These are phyloP conservation scores for Thymus mandschuricus DNA, from an alignment of 257 asterid genomes.

Conservation along the genomic window DNA sequence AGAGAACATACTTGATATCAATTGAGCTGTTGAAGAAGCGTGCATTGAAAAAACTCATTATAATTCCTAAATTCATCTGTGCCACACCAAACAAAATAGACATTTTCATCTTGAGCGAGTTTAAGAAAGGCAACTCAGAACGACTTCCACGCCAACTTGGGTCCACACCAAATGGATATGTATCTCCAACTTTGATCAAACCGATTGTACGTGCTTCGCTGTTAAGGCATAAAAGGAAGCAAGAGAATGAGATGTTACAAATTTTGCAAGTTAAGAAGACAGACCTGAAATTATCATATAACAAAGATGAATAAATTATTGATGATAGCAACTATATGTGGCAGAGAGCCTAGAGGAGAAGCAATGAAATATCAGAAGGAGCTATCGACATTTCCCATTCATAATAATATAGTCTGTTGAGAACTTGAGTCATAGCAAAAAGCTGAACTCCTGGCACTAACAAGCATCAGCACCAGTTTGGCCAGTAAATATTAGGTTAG, in stretches of 20 bases:
- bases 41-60: constrained; percentile 90
- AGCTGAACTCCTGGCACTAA: constrained; percentile 2
- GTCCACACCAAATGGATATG: constrained; percentile 98
- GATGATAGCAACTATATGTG: constrained; percentile 14
- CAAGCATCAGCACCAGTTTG: constrained; percentile 17
- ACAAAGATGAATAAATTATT: neutral
- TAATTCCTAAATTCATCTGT: constrained; percentile 96
- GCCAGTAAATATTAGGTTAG: neutral
- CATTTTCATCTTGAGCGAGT: constrained; percentile 98
- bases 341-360: constrained; percentile 16
- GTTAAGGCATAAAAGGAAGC: constrained; percentile 36
- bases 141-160: constrained; percentile 99
- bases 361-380: constrained; percentile 18
- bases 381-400: neutral
- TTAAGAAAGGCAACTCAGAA: constrained; percentile 94
- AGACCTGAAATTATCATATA: neutral
- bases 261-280: constrained; percentile 5
- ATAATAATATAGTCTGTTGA: neutral
- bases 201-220: constrained; percentile 82
- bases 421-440: neutral
- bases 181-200: constrained; percentile 63
- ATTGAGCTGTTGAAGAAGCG: constrained; percentile 66
- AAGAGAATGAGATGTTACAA: constrained; percentile 27
- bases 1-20: constrained; percentile 67
- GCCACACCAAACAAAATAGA: constrained; percentile 89